Conservation (phyloP, 2,329 filamentous ascomycete genomes). For the Xylariaceae sp. region DNA sequence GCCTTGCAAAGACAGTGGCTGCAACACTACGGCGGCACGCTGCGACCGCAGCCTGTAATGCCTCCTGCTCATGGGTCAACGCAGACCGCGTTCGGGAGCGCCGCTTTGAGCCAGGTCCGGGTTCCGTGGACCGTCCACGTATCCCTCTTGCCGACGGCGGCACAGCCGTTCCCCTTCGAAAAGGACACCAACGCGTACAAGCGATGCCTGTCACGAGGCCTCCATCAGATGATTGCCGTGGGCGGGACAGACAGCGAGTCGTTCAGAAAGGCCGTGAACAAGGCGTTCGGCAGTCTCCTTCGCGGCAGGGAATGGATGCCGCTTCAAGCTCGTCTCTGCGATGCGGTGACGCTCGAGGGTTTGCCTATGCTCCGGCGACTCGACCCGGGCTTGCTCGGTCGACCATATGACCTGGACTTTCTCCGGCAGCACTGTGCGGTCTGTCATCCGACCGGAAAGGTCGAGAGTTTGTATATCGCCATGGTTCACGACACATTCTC, state of each 20-base stretch:
- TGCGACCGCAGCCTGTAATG: conserved; percentile 8
- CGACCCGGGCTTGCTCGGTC: conserved; percentile 37
- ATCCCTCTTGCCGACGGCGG: conserved; percentile 49
- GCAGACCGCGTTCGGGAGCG: conserved; percentile 2
- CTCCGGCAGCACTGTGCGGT: conserved; percentile 51
- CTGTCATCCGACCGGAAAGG: conserved; percentile 46
- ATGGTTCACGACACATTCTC: conserved; percentile 50
- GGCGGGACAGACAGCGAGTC: conserved; percentile 44
- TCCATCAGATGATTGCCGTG: conserved; percentile 53
- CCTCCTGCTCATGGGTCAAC: conserved; percentile 1
- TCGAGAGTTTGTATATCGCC: conserved; percentile 56
- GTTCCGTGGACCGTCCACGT: conserved; percentile 53
- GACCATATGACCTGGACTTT: conserved; percentile 45
- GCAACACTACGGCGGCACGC: conserved; percentile 9
- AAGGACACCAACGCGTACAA: conserved; percentile 58
- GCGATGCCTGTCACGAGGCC: conserved; percentile 53
- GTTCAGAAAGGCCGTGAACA: conserved; percentile 43
- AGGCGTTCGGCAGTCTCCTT: conserved; percentile 46
- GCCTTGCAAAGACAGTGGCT: conserved; percentile 6
- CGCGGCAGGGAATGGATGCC: conserved; percentile 50
- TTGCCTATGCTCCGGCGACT: conserved; percentile 55
- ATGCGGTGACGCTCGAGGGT: conserved; percentile 48
- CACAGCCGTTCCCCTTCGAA: conserved; percentile 55
- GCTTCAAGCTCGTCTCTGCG: conserved; percentile 53
- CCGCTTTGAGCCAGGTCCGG: conserved; percentile 7